A percentile compares a stretch with the other conserved stretches of the same genome.
These are phyloP conservation scores for Monosporozyma solicola DNA, from an alignment of 805 yeast species.

Conservation along the genomic window DNA sequence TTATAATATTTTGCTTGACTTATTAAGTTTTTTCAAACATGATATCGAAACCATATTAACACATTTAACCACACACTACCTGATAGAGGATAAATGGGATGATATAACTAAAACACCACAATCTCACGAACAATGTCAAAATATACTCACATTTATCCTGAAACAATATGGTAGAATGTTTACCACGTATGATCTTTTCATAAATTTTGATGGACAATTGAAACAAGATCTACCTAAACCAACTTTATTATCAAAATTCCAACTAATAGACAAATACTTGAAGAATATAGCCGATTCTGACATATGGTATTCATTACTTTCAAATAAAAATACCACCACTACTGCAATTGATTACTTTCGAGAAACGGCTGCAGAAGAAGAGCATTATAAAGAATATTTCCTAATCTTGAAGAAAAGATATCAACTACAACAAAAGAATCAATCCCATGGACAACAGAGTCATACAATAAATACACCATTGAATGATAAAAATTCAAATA, in stretches of 20 bases:
- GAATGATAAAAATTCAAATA: background rate
- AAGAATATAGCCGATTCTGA: background rate
- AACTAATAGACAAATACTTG: background rate
- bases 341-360: background rate
- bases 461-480: background rate
- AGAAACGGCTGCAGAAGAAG: background rate
- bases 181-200: background rate
- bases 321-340: background rate
- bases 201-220: background rate
- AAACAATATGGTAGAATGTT: background rate
- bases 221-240: background rate
- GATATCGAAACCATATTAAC: background rate
- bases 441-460: background rate
- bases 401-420: background rate
- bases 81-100: background rate
- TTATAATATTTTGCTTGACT: constrained; percentile 11
- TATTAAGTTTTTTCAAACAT: constrained; percentile 4
- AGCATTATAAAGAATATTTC: background rate
- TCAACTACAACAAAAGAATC: background rate
- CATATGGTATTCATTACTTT: background rate
- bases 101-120: background rate
- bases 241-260: background rate
- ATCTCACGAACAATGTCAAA: background rate
- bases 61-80: background rate
- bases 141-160: background rate